These are phyloP conservation scores for Benincasa hispida DNA, from an alignment of 306 rosid species.

Conservation along the genomic window DNA sequence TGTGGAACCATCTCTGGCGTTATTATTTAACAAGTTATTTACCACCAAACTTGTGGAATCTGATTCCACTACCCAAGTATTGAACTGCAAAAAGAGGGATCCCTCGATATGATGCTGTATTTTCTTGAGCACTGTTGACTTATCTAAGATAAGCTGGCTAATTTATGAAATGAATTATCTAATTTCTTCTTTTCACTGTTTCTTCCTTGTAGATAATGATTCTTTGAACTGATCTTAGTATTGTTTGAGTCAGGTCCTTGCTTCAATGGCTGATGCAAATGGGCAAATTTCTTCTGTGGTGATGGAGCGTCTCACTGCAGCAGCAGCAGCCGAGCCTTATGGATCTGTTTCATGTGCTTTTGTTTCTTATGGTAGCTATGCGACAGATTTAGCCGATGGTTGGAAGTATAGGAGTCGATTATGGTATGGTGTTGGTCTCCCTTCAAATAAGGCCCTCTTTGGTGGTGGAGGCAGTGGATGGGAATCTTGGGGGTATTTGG, in stretches of 20 bases:
- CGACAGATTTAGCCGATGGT: conserved; percentile 71
- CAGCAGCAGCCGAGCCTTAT: conserved; percentile 94
- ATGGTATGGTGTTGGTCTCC: conserved; percentile 96
- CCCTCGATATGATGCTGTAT: neutral
- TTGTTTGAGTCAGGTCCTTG: conserved; percentile 51
- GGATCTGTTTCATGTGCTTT: conserved; percentile 83
- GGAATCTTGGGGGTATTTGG: conserved; percentile 78
- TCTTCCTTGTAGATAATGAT: conserved; percentile 6
- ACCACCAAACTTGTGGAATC: neutral
- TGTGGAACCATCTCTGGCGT: neutral
- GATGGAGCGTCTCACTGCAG: conserved; percentile 90
- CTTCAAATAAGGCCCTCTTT: conserved; percentile 37
- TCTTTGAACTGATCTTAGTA: conserved; percentile 13
- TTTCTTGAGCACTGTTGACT: neutral
- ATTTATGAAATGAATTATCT: neutral
- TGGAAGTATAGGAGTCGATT: conserved; percentile 93
- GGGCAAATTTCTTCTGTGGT: conserved; percentile 65
- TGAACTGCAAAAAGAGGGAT: neutral
- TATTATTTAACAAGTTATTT: neutral
- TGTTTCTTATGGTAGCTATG: conserved; percentile 87
- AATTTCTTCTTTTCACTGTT: neutral
- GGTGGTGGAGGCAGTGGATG: conserved; percentile 96
- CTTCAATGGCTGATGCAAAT: conserved; percentile 85
- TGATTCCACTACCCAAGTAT: neutral
- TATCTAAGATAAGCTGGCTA: neutral